phyloP scores from a whole-genome alignment of 1,284 basidiomycete species.

The Papiliotrema nemorosa region DNA sequence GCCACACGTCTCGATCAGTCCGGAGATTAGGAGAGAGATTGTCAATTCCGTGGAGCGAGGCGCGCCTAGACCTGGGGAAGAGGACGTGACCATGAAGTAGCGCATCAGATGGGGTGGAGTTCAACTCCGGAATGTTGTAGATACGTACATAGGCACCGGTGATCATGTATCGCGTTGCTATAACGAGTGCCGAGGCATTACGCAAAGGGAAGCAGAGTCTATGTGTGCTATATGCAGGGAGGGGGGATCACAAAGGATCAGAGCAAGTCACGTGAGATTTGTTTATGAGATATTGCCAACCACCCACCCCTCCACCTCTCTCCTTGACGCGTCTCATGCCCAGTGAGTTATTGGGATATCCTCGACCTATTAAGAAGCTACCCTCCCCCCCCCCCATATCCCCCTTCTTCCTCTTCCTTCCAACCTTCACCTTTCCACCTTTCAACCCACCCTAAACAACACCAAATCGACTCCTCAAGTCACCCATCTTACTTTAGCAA shows the following conservation, averaged over 20 bases:
- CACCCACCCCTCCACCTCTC: no score
- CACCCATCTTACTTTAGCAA: slow-evolving; percentile 16
- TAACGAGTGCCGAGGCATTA: no score
- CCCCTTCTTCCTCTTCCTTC: neutral
- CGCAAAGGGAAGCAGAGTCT: no score
- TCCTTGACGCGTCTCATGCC: no score
- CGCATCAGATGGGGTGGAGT: neutral
- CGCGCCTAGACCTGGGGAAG: slow-evolving; percentile 45
- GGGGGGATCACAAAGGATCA: no score
- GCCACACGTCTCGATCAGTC: slow-evolving; percentile 81
- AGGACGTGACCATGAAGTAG: slow-evolving; percentile 39
- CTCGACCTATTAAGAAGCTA: neutral
- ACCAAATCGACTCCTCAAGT: neutral
- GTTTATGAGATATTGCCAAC: no score
- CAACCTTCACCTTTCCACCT: slow-evolving; percentile 5
- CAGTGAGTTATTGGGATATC: no score
- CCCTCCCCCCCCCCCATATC: neutral
- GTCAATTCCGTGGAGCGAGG: slow-evolving; percentile 54
- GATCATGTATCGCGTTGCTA: neutral
- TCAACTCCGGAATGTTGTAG: neutral
- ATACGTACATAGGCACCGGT: neutral
- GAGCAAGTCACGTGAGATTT: no score
- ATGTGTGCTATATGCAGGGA: no score
- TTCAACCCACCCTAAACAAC: slow-evolving; percentile 7
- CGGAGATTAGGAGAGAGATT: slow-evolving; percentile 83